Evolutionary conservation across 495 filamentous ascomycete genomes (phyloP), one percentile per base, ranked within the genome.

Genomic region (Penicillium goetzii): DNA sequence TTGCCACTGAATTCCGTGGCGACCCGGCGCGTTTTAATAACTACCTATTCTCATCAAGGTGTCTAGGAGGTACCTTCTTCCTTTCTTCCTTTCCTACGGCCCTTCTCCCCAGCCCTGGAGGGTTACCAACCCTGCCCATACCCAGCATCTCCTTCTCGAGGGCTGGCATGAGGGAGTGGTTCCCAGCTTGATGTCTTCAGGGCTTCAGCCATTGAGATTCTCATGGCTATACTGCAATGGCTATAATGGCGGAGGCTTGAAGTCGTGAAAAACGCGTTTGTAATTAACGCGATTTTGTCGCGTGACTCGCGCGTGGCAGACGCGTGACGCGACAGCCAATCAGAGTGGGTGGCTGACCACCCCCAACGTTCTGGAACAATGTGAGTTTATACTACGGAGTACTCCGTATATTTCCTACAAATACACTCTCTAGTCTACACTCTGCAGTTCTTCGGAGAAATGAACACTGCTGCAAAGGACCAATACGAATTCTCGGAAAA

Each of bases 271-370:
- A 47, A 47, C 32, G 32, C 52, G 28, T 23, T 36, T 25, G n/a
- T 15, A 28, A 25, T 19, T 36, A 14, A 33, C 52, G 52, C 52
- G 52, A 23, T 21, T 21, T n/a, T 14, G 54, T 56, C 52, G 41
- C 15, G 56, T 41, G 56, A 45, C 34, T 41, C 54, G 25, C 65
- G 64, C 70, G 70, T 63, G 34, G 30, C 15, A 19, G 28, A 62
- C 63, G 62, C 62, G 62, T 33, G 25, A 55, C 66, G 68, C 62
- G 71, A 36, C 63, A 11, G 23, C 71, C 71, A 73, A 73, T 73
- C 60, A 68, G 50, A 10, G 52, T 23, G 30, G 32, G 52, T n/a
- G 26, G 26, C 26, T 53, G 28, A 30, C 50, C 50, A 21, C 45
- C 19, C 6, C 30, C 30, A 0, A 50, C 45, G 25, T 50, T 50